A percentile compares a stretch with the other conserved stretches of the same genome.
phyloP scores from a whole-genome alignment of 768 basidiomycete genomes.

The Polyporus arcularius region DNA sequence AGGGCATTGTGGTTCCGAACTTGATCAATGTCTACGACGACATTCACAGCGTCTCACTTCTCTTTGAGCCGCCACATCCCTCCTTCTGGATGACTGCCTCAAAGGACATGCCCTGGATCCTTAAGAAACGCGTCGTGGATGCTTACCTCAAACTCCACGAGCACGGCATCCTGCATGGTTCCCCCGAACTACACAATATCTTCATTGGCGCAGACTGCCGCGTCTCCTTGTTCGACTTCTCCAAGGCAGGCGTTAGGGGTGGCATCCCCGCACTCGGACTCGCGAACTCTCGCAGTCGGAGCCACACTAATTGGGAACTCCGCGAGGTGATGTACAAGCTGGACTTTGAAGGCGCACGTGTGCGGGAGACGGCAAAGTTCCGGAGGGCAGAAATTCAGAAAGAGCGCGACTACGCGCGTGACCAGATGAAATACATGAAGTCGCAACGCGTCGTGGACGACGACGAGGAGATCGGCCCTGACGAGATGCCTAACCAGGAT shows the following conservation, averaged over 20 bases:
- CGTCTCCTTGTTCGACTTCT: conserved; percentile 59
- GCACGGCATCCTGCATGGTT: conserved; percentile 34
- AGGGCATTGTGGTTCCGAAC: conserved; percentile 53
- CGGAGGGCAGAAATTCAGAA: conserved; percentile 32
- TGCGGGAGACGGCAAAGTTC: conserved; percentile 37
- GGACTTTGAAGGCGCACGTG: conserved; percentile 42
- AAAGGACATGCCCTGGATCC: conserved; percentile 51
- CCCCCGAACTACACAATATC: conserved; percentile 29
- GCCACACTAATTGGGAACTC: conserved; percentile 52
- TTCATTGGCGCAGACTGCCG: conserved; percentile 30
- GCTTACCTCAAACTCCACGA: conserved; percentile 47
- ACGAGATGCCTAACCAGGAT: conserved; percentile 21
- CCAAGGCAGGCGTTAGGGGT: conserved; percentile 36
- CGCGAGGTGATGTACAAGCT: conserved; percentile 57
- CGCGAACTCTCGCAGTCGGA: conserved; percentile 33
- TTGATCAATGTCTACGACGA: conserved; percentile 51
- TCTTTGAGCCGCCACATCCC: conserved; percentile 57
- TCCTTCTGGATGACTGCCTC: conserved; percentile 66
- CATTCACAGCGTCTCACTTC: conserved; percentile 41
- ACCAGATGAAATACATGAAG: conserved; percentile 19
- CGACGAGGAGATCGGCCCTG: conserved; percentile 11
- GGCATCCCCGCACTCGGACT: conserved; percentile 38
- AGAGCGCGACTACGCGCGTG: conserved; percentile 26
- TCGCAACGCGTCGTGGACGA: not conserved
- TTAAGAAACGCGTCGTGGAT: conserved; percentile 54